Base-by-base conservation (phyloP, 345 rosid species). In the Durio zibethinus region DNA sequence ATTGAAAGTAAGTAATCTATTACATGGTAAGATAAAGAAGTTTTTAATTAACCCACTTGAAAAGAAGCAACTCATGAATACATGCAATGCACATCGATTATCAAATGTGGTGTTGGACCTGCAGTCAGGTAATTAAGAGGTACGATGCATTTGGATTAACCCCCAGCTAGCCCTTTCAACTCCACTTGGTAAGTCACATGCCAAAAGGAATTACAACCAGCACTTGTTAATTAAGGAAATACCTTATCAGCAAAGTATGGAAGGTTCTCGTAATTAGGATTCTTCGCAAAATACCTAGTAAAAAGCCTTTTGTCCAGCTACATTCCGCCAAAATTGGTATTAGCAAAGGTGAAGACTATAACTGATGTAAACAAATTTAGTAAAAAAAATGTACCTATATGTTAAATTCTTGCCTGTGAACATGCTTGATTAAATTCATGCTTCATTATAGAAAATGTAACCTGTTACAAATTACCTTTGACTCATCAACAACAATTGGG, bases 221-320 rank as follows among this genome's bases (percentile, higher is more conserved):
- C 54, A 50, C 66, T 45, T 62, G 21, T 21, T 64, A 50, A 16
- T 54, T 11, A 54, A 33, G 59, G 27, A 48, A 76, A 9, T 82
- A 90, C 95, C 95, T 91, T 91, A 73, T 93, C 84, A 72, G 91
- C 84, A 62, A 93, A 93, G 78, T 80, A 45, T 42, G 97, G 98
- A 78, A 93, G 93, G 75, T 88, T 79, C n/a, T 87, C 86, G 0
- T 88, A 86, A 1, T 65, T 86, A 25, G 93, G 92, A 85, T 86
- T 73, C 83, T 84, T 76, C 7, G 83, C 71, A 80, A 93, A 93
- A 82, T 79, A 93, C 64, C 77, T 86, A 56, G 79, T 82, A 16
- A 93, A 81, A 54, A 93, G 87, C 78, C 43, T 81, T 75, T 82
- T 89, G 83, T 93, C 97, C 33, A 93, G 87, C 98, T 93, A 68